phyloP scores from a whole-genome alignment of 306 rosid species.

The Psophocarpus tetragonolobus region DNA sequence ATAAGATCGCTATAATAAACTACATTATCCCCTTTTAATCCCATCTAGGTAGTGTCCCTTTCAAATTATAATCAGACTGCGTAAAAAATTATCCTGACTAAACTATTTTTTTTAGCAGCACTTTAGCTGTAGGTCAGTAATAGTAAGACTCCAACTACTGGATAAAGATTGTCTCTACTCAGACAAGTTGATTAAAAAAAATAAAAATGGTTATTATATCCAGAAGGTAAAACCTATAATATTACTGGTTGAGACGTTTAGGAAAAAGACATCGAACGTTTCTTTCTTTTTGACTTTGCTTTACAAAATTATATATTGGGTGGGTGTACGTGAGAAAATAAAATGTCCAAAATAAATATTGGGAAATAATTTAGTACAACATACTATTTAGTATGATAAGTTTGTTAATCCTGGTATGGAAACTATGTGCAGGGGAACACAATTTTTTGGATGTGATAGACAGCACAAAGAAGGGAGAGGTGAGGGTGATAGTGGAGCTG shows the following conservation, averaged over 20 bases:
- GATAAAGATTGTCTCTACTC: not conserved
- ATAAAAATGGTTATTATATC: not conserved
- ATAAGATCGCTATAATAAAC: not conserved
- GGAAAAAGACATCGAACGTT: not conserved
- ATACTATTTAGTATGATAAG: conserved; percentile 6
- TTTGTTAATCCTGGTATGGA: not conserved
- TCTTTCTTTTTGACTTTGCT: not conserved
- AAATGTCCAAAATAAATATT: too few relatives aligned
- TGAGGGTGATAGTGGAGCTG: conserved; percentile 72
- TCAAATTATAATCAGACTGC: not conserved
- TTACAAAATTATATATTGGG: not conserved
- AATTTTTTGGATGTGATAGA: conserved; percentile 72
- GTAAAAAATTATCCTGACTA: not conserved
- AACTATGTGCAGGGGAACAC: conserved; percentile 62
- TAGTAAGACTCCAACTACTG: not conserved
- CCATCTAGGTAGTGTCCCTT: too few relatives aligned
- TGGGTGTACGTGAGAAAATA: not conserved
- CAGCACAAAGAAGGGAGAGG: conserved; percentile 57
- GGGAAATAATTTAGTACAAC: not conserved
- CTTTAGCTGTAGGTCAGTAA: not conserved
- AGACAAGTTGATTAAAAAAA: not conserved
- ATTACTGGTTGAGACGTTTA: too few relatives aligned
- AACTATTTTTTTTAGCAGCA: not conserved
- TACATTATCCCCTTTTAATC: conserved; percentile 12
- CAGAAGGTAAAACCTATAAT: not conserved